Percentiles rank a stretch among this genome's conserved stretches.
Conservation (phyloP, 208 protist species). For the Trichomonas gallinae region DNA sequence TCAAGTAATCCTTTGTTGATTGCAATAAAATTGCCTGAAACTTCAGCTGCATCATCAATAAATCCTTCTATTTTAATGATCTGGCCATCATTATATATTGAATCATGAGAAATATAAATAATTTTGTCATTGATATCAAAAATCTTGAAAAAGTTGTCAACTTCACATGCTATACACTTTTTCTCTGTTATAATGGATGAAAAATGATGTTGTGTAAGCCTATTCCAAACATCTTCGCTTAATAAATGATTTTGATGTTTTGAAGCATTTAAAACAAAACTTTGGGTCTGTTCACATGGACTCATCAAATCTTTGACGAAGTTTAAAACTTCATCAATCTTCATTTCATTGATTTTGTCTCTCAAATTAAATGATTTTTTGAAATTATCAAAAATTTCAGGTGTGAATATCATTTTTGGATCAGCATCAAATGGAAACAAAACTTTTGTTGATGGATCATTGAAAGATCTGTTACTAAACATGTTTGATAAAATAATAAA, state of each 20-base stretch:
- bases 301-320: too few relatives aligned
- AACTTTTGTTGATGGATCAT: neutral
- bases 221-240: neutral
- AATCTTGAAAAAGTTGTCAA: neutral
- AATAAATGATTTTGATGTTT: neutral
- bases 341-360: neutral
- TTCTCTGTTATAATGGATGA: neutral
- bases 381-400: neutral
- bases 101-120: neutral
- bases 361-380: neutral
- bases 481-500: neutral
- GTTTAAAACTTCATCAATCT: neutral
- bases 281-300: too few relatives aligned
- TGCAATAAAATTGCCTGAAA: neutral
- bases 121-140: neutral
- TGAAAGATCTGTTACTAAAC: neutral
- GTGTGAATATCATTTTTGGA: neutral
- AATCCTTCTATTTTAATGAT: neutral
- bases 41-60: neutral
- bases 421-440: neutral
- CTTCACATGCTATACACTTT: neutral
- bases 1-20: neutral
- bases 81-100: neutral
- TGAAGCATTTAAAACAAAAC: neutral
- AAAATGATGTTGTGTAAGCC: neutral